Evolutionary conservation across 306 rosid genomes (phyloP), one percentile per base, ranked within the genome.

Genomic region (Lathyrus tuberosus): DNA sequence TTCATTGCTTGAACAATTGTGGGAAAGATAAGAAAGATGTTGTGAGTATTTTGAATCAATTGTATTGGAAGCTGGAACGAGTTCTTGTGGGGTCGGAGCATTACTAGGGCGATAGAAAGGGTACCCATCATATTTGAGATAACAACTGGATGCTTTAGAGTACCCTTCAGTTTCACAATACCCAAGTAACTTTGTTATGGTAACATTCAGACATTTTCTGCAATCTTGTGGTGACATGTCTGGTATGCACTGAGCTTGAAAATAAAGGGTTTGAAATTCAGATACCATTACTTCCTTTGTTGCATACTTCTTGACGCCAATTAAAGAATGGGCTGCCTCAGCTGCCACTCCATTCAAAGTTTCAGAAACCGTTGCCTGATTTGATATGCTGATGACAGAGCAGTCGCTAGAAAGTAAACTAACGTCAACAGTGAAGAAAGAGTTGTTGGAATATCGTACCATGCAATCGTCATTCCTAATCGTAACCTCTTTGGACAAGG

Each of bases 181-280:
- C n/a, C n/a, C n/a, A n/a, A n/a, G n/a, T n/a, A n/a, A n/a, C n/a
- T n/a, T n/a, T n/a, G 6, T 16, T 51, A 51, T 51, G 30, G 58
- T 51, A 3, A 1, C 0, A 54, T 18, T 5, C 35, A 54, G 61
- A 54, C 61, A 54, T 2, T 5, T 54, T 6, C 35, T 5, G 8
- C 61, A 54, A 54, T 18, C 61, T 10, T 54, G 16, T 2, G 61
- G 16, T 2, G 37, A 24, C 8, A 54, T 16, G 16, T 54, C 8
- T 24, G 61, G 61, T 54, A 8, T 54, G 37, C 61, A 54, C 61
- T 12, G 61, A 54, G 61, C 61, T 54, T 22, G 61, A 24, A 22
- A 54, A 24, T 54, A 54, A 2, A 54, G 4, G 33, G 35, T 24
- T 10, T 54, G 35, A 22, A 10, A 5, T 54, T 2, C 16, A 9